Base-by-base conservation (phyloP, 306 rosid species). In the Begonia fuchsioides region DNA sequence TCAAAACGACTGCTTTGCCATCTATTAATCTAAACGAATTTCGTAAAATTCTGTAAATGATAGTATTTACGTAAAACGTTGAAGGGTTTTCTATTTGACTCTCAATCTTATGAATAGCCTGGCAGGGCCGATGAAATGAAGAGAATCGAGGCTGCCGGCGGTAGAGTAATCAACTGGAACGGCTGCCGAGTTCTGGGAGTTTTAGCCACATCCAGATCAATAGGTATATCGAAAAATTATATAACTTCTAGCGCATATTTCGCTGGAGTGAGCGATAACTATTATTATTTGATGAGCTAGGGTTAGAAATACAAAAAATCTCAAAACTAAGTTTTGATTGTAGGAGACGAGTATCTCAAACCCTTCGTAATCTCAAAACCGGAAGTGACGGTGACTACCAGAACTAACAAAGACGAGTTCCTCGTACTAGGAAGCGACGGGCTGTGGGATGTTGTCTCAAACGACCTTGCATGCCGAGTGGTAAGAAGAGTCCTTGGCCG, bases 121-220 rank as follows among this genome's bases (percentile, higher is more conserved):
- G 65, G 71, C 44, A 76, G 90, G 44, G 70, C 77, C 8, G 95
- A 88, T 70, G 97, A 88, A 71, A 60, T 81, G 78, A 72, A 57
- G 73, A 71, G 97, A 72, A 88, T 88, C n/a, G 97, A 88, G 79
- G 85, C 69, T 15, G 95, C 86, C n/a, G 95, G 97, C 38, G 97
- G 97, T 50, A 81, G 63, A 61, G 93, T 88, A 55, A 76, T 88
- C 17, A 72, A 74, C 72, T 88, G 95, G 97, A 78, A 88, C 49
- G 97, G 97, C 40, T 72, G 68, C 41, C 97, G 95, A 7, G 86
- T 88, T 55, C 79, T 84, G 0, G 97, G 97, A 50, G 97, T 88
- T 64, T 93, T 88, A 55, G 75, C 90, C 51, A 84, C 97, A 59
- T 88, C 97, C 1, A 79, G 97, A 70, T 88, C 95, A 46, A 74